phyloP scores from a whole-genome alignment of 1,284 basidiomycete genomes.

The Tilletia setariae region DNA sequence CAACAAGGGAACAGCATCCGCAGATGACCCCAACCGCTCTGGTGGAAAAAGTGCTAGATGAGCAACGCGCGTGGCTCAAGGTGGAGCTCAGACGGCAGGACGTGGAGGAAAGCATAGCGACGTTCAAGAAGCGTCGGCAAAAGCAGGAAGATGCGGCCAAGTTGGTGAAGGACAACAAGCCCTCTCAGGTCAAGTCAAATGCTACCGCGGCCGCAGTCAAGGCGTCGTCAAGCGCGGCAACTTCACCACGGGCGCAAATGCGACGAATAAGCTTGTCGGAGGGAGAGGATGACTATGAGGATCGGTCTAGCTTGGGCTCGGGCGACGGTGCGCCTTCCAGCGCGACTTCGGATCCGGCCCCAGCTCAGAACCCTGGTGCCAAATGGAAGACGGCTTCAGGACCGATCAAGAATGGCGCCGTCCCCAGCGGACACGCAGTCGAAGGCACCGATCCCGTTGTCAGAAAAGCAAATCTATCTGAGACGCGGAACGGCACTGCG shows the following conservation, averaged over 20 bases:
- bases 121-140: background rate
- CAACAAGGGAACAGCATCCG: background rate
- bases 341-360: background rate
- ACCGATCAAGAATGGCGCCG: too few species aligned
- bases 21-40: background rate
- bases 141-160: background rate
- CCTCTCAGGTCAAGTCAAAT: background rate
- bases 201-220: too few species aligned
- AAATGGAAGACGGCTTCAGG: too few species aligned
- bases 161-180: background rate
- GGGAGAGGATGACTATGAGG: too few species aligned
- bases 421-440: too few species aligned
- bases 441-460: too few species aligned
- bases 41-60: constrained; percentile 1
- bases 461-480: too few species aligned
- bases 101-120: background rate
- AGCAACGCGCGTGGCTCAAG: background rate
- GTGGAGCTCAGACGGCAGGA: background rate
- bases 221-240: too few species aligned
- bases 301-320: background rate
- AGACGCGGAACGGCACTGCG: too few species aligned
- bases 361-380: background rate
- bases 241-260: too few species aligned
- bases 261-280: too few species aligned
- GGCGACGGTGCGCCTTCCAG: background rate